Conservation (phyloP, 192 early-diverging fungal genomes). For the Haplosporangium gracile region DNA sequence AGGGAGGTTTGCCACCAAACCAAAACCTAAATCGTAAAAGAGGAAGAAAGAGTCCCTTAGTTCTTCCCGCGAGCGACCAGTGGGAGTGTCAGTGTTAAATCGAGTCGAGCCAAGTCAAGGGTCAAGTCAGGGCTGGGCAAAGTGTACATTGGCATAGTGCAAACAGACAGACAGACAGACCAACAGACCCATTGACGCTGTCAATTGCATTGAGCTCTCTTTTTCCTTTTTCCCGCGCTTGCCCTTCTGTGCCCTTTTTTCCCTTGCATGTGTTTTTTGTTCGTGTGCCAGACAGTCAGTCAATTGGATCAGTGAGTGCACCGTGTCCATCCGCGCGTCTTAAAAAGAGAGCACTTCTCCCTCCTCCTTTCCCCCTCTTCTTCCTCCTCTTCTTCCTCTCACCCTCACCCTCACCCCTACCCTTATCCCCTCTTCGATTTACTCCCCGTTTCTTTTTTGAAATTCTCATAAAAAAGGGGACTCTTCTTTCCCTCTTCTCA, state of each 20-base stretch:
- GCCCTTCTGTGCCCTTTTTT: neutral
- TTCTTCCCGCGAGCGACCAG: too few relatives aligned
- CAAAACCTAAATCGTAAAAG: neutral
- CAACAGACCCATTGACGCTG: neutral
- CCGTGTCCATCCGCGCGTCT: neutral
- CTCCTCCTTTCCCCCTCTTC: slow-evolving; percentile 1
- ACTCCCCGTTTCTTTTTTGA: neutral
- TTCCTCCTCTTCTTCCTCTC: neutral
- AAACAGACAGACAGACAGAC: neutral
- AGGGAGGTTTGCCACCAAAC: slow-evolving; percentile 22
- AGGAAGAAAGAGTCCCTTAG: too few relatives aligned
- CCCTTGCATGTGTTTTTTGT: neutral
- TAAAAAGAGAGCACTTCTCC: neutral
- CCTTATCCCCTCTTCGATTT: neutral
- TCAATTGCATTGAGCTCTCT: neutral
- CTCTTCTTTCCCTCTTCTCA: neutral
- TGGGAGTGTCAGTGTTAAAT: too few relatives aligned
- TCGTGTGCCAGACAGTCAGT: neutral
- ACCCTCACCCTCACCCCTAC: neutral
- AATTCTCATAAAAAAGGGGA: too few relatives aligned
- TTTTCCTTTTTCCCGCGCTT: neutral
- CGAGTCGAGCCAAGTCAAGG: too few relatives aligned
- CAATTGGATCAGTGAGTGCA: neutral
- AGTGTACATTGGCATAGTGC: too few relatives aligned
- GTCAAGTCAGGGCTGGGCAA: too few relatives aligned